Percentiles rank a stretch among this genome's conserved stretches.
Conservation (phyloP, 179 eudicot species). For the Vitellaria paradoxa region DNA sequence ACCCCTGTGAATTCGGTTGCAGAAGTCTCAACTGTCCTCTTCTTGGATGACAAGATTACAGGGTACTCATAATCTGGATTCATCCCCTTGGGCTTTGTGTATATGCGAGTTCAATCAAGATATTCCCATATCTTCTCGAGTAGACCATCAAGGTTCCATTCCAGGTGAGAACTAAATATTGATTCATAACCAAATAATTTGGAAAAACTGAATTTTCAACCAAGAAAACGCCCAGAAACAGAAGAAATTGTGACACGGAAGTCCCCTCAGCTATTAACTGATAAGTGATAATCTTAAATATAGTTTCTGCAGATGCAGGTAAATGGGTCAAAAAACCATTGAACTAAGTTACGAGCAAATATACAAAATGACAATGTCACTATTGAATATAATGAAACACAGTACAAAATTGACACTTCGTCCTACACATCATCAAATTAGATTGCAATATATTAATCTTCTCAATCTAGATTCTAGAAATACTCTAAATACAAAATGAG, state of each 20-base stretch:
- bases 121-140: conserved; percentile 96
- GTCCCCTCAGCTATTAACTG: background rate
- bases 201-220: background rate
- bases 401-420: too few relatives aligned
- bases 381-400: too few relatives aligned
- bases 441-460: too few relatives aligned
- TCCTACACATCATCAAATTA: too few relatives aligned
- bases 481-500: too few relatives aligned
- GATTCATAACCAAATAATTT: background rate
- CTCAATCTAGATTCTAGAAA: too few relatives aligned
- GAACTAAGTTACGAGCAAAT: background rate
- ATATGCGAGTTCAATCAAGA: conserved; percentile 82
- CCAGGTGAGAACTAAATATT: conserved; percentile 51
- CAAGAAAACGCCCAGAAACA: background rate
- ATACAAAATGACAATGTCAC: background rate
- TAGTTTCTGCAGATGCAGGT: background rate
- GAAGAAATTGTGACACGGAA: background rate
- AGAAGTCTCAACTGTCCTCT: conserved; percentile 82
- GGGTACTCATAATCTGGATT: conserved; percentile 98
- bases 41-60: conserved; percentile 87
- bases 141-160: conserved; percentile 98
- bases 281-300: background rate
- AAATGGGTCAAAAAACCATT: background rate
- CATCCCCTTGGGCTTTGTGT: conserved; percentile 86
- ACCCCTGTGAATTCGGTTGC: conserved; percentile 89